Evolutionary conservation across 2,329 filamentous ascomycete genomes (phyloP).

Genomic region (Nothophoma quercina): DNA sequence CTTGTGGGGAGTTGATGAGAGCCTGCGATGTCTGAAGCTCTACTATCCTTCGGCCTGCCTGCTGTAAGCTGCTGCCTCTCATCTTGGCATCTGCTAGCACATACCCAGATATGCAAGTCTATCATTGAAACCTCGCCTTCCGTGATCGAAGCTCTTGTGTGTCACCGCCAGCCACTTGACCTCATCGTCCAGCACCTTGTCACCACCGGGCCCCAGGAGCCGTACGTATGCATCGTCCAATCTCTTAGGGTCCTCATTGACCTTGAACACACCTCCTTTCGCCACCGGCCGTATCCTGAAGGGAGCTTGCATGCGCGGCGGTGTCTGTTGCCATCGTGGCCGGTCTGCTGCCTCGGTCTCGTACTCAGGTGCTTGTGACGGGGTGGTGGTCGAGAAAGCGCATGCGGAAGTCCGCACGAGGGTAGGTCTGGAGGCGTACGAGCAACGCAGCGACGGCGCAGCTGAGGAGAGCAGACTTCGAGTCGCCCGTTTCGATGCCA

Average conservation of each 20-base stretch:
- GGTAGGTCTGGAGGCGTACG: slow-evolving; percentile 31
- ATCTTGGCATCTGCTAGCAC: slow-evolving; percentile 26
- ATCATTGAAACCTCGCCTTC: slow-evolving; percentile 92
- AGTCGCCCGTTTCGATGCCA: slow-evolving; percentile 59
- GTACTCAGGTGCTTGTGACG: slow-evolving; percentile 35
- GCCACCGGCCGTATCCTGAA: slow-evolving; percentile 65
- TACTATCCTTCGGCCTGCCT: slow-evolving; percentile 67
- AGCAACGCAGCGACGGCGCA: slow-evolving; percentile 35
- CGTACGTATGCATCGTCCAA: slow-evolving; percentile 80
- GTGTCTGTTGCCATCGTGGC: slow-evolving; percentile 61
- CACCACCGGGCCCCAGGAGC: slow-evolving; percentile 76
- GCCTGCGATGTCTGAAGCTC: slow-evolving; percentile 71
- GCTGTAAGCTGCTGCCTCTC: slow-evolving; percentile 21
- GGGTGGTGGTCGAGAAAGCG: slow-evolving; percentile 42
- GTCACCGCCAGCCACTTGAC: slow-evolving; percentile 96
- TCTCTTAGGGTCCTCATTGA: slow-evolving; percentile 77
- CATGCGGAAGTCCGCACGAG: slow-evolving; percentile 47
- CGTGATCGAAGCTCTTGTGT: slow-evolving; percentile 98
- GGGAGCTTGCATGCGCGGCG: slow-evolving; percentile 56
- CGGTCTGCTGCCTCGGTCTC: slow-evolving; percentile 42
- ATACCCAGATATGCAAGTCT: slow-evolving; percentile 86
- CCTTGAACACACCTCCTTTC: slow-evolving; percentile 66
- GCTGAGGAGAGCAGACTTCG: slow-evolving; percentile 41
- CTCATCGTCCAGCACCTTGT: slow-evolving; percentile 82
- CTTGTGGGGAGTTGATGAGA: slow-evolving; percentile 60